phyloP scores from a whole-genome alignment of 352 stramenopile genomes.

The Phytophthora sojae region DNA sequence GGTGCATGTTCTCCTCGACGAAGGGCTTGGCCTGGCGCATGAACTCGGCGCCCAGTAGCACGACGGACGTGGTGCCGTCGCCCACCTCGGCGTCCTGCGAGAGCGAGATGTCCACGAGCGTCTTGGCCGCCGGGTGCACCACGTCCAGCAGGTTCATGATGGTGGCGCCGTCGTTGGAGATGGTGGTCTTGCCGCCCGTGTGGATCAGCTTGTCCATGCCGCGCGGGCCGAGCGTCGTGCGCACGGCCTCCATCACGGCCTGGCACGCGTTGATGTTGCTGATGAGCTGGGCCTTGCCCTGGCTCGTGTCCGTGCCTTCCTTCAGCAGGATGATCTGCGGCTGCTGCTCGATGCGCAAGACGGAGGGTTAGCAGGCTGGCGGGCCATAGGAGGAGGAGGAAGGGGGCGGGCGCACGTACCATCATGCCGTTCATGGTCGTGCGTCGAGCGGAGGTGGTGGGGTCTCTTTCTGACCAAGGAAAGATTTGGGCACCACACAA shows the following conservation, averaged over 20 bases:
- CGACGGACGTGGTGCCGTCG: constrained; percentile 97
- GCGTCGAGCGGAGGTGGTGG: constrained; percentile 3
- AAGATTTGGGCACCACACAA: constrained; percentile 39
- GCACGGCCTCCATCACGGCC: constrained; percentile 97
- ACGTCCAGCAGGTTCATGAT: constrained; percentile 99
- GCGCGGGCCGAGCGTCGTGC: constrained; percentile 97
- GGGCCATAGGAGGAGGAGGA: not conserved
- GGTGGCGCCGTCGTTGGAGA: constrained; percentile 99
- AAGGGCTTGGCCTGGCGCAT: constrained; percentile 98
- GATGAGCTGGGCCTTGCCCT: constrained; percentile 97
- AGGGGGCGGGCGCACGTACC: constrained; percentile 26
- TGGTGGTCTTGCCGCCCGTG: constrained; percentile 93
- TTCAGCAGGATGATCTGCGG: constrained; percentile 99
- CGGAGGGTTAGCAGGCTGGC: not conserved
- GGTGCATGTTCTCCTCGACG: constrained; percentile 98
- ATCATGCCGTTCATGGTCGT: constrained; percentile 51
- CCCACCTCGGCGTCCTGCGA: constrained; percentile 92
- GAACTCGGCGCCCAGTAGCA: constrained; percentile 97
- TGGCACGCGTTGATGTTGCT: constrained; percentile 93
- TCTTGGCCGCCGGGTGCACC: constrained; percentile 98
- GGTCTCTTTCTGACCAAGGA: constrained; percentile 32
- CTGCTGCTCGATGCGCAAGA: constrained; percentile 57
- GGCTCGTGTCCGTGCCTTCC: constrained; percentile 98
- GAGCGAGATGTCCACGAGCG: constrained; percentile 98
- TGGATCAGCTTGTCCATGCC: constrained; percentile 99